A percentile compares a stretch with the other conserved stretches of the same genome.
Evolutionary conservation across 169 alveolate genomes (phyloP).

Genomic region (Plasmodium coatneyi): DNA sequence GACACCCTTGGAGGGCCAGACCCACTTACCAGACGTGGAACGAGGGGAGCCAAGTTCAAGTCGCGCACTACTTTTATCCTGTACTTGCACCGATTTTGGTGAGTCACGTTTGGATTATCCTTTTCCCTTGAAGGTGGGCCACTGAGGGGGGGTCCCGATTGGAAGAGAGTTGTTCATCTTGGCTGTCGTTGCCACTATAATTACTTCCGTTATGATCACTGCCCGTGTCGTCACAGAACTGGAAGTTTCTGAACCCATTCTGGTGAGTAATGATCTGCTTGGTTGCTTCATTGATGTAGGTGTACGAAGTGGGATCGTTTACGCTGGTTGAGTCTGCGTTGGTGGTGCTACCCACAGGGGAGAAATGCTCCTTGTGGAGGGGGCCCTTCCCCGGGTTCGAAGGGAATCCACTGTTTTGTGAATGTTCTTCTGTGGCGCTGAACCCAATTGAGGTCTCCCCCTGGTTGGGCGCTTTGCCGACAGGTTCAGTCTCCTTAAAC

Average conservation of each 20-base stretch:
- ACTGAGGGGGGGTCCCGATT: neutral
- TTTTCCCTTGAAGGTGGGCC: neutral
- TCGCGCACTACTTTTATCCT: conserved; percentile 22
- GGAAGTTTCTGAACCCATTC: conserved; percentile 2
- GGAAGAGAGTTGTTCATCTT: neutral
- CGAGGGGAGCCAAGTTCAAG: conserved; percentile 28
- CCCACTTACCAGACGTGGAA: conserved; percentile 30
- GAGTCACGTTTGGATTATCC: neutral
- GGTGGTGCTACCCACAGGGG: neutral
- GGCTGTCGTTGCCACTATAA: neutral
- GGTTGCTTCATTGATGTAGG: conserved; percentile 9
- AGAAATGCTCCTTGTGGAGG: too few species aligned
- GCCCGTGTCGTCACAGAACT: neutral
- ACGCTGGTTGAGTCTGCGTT: neutral
- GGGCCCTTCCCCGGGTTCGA: too few species aligned
- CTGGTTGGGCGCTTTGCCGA: neutral
- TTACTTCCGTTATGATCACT: neutral
- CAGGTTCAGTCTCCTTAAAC: neutral
- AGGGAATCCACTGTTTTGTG: too few species aligned
- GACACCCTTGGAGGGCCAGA: neutral
- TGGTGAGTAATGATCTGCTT: conserved; percentile 30
- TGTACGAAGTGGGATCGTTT: conserved; percentile 1
- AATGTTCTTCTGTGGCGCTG: neutral
- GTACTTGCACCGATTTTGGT: neutral
- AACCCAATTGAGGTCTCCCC: neutral